A percentile compares a stretch with the other conserved stretches of the same genome.
Conservation (phyloP, 495 filamentous ascomycete species). For the Aeminium ludgeri region DNA sequence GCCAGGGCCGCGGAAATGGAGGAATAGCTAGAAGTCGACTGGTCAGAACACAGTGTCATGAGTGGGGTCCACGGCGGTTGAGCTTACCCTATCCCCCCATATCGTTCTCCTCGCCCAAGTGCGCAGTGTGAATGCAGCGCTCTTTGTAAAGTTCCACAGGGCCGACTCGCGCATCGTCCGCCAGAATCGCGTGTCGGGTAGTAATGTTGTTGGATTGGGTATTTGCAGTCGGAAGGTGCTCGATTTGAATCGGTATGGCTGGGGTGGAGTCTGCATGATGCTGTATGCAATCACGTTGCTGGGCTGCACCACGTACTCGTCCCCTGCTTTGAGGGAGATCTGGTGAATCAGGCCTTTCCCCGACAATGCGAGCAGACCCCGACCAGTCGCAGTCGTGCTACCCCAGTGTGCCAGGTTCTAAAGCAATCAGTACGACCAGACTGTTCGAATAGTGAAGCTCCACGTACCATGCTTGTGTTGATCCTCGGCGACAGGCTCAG, state of each 20-base stretch:
- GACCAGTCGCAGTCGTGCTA: conserved; percentile 66
- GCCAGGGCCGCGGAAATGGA: conserved; percentile 72
- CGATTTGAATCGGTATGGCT: conserved; percentile 71
- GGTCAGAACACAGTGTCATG: not conserved
- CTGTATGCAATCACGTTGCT: conserved; percentile 84
- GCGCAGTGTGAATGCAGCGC: conserved; percentile 43
- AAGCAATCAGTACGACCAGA: conserved; percentile 31
- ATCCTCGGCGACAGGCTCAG: conserved; percentile 56
- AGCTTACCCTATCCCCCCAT: conserved; percentile 72
- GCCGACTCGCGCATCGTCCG: conserved; percentile 46
- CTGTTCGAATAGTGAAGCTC: not conserved
- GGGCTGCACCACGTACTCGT: conserved; percentile 76
- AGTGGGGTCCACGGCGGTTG: not conserved
- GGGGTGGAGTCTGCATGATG: conserved; percentile 51
- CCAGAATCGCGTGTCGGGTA: conserved; percentile 53
- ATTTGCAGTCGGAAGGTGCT: conserved; percentile 62
- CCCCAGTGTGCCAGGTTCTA: conserved; percentile 80
- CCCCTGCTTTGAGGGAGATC: conserved; percentile 54
- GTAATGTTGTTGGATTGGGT: conserved; percentile 39
- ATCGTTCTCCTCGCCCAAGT: conserved; percentile 63
- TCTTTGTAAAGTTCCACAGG: conserved; percentile 50
- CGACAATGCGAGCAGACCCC: conserved; percentile 69
- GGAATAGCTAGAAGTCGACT: conserved; percentile 51
- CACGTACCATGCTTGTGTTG: conserved; percentile 49
- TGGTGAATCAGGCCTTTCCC: conserved; percentile 79